phyloP scores from a whole-genome alignment of 805 yeast species.

The Nematodospora valgi region DNA sequence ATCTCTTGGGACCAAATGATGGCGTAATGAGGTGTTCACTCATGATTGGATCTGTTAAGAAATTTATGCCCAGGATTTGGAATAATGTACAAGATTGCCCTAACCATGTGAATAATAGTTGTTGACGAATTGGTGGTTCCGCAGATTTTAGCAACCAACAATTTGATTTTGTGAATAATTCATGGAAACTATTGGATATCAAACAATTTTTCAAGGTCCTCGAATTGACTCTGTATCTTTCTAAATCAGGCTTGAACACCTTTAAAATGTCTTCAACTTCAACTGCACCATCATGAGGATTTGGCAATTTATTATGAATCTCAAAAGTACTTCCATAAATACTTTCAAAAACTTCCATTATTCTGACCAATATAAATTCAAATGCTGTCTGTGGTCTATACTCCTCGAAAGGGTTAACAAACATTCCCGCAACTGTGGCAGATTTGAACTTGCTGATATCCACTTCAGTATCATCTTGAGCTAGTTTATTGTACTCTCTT shows the following conservation, averaged over 20 bases:
- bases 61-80: constrained; percentile 66
- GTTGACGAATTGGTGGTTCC: constrained; percentile 40
- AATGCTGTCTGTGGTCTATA: constrained; percentile 86
- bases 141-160: no score
- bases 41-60: constrained; percentile 85
- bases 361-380: constrained; percentile 74
- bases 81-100: constrained; percentile 87
- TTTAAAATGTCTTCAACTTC: constrained; percentile 60
- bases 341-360: constrained; percentile 67
- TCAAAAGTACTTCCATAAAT: constrained; percentile 36
- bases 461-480: constrained; percentile 9
- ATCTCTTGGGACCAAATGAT: constrained; percentile 76
- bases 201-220: constrained; percentile 25
- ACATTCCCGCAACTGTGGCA: constrained; percentile 64
- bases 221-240: constrained; percentile 37
- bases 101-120: constrained; percentile 79
- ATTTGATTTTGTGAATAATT: no score
- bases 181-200: constrained; percentile 16
- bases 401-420: constrained; percentile 87
- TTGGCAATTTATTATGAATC: constrained; percentile 30
- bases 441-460: constrained; percentile 27
- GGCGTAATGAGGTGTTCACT: constrained; percentile 59
- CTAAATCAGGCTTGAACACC: constrained; percentile 52
- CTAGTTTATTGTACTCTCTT: constrained; percentile 17
- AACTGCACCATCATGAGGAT: constrained; percentile 48